These are phyloP conservation scores for Streptanthus diversifolius DNA, from an alignment of 345 rosid genomes.

Conservation along the genomic window DNA sequence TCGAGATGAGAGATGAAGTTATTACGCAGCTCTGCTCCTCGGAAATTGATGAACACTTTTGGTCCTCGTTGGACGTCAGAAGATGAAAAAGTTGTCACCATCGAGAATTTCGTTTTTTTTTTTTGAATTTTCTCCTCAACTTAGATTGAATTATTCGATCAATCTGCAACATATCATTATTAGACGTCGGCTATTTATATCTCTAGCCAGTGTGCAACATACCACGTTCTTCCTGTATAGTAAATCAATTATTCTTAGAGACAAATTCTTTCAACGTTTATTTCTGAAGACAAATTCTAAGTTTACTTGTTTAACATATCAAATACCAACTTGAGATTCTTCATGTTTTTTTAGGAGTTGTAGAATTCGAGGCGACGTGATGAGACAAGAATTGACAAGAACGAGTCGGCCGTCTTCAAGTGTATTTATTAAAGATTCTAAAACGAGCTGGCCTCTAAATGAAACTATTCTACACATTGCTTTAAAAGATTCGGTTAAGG, in stretches of 20 bases:
- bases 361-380: no score
- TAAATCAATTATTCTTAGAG: background rate
- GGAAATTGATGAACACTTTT: constrained; percentile 31
- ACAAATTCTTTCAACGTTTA: background rate
- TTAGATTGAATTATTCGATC: background rate
- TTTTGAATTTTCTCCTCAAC: background rate
- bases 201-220: background rate
- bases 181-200: background rate
- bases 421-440: no score
- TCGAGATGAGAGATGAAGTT: constrained; percentile 15
- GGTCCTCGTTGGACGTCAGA: background rate
- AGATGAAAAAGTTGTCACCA: background rate
- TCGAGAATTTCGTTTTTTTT: background rate
- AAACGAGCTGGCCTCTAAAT: no score
- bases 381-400: no score
- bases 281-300: constrained; percentile 2
- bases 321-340: no score
- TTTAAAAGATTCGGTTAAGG: no score
- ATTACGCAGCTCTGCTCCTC: background rate
- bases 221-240: background rate
- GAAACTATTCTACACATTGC: no score
- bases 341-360: no score
- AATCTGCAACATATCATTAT: background rate
- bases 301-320: no score
- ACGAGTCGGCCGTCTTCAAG: no score